Evolutionary conservation across 1,284 basidiomycete genomes (phyloP).

Genomic region (Cystobasidium sp.): DNA sequence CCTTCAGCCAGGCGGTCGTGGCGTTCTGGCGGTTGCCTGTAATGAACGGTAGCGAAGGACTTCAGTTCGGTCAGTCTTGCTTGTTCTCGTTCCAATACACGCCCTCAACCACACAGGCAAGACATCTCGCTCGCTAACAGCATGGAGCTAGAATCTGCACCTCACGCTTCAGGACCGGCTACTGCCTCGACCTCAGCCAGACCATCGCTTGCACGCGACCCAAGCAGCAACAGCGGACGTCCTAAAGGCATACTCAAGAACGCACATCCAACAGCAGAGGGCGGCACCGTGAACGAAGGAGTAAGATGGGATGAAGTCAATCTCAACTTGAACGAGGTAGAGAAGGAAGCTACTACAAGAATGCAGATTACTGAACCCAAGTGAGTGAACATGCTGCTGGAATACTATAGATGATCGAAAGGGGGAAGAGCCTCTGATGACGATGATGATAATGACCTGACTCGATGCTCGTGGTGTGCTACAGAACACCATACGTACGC

Average conservation of each 20-base stretch:
- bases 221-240: conserved; percentile 16
- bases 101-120: too few relatives aligned
- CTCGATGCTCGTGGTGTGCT: not conserved
- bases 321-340: conserved; percentile 51
- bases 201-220: conserved; percentile 28
- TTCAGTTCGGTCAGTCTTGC: too few relatives aligned
- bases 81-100: too few relatives aligned
- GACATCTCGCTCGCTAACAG: too few relatives aligned
- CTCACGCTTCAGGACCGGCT: not conserved
- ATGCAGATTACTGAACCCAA: conserved; percentile 54
- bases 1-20: too few relatives aligned
- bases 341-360: conserved; percentile 47
- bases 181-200: not conserved
- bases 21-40: too few relatives aligned
- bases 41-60: too few relatives aligned
- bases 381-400: not conserved
- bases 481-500: conserved; percentile 50
- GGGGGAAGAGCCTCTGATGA: not conserved
- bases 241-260: conserved; percentile 53
- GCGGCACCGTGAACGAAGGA: conserved; percentile 7
- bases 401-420: not conserved
- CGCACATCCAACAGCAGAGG: conserved; percentile 14
- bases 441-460: not conserved
- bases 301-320: conserved; percentile 53
- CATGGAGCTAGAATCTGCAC: too few relatives aligned